These are phyloP conservation scores for Cadophora gregata DNA, from an alignment of 2,329 filamentous ascomycete genomes.

Conservation along the genomic window DNA sequence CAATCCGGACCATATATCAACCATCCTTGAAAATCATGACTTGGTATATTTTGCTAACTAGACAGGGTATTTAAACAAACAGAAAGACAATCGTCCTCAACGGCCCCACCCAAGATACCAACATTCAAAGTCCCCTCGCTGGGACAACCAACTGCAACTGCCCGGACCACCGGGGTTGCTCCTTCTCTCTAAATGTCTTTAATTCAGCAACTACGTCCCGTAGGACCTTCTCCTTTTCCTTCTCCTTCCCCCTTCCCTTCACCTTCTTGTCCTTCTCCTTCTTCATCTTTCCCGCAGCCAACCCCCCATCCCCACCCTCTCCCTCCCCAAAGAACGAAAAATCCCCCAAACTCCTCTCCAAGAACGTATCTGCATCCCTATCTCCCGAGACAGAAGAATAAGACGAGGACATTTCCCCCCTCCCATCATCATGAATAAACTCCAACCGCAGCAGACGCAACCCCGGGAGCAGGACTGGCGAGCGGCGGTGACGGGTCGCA, in stretches of 20 bases:
- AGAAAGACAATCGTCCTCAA: not conserved
- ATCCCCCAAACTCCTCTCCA: conserved; percentile 27
- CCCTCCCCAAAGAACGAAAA: conserved; percentile 41
- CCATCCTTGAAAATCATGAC: not conserved
- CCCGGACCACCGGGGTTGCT: conserved; percentile 30
- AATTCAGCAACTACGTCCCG: conserved; percentile 34
- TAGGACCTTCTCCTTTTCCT: conserved; percentile 2
- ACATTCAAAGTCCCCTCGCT: not conserved
- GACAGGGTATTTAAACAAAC: conserved; percentile 3
- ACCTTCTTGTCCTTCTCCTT: not conserved
- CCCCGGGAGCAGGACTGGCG: conserved; percentile 54
- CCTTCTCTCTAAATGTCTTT: conserved; percentile 27
- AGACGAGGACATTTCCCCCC: not conserved
- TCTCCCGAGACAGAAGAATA: conserved; percentile 36
- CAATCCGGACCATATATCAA: not conserved
- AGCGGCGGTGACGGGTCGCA: conserved; percentile 41
- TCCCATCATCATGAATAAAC: conserved; percentile 43
- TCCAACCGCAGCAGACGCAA: conserved; percentile 61
- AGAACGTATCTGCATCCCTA: conserved; percentile 38
- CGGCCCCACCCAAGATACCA: not conserved
- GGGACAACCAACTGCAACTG: conserved; percentile 64
- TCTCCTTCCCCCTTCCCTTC: not conserved
- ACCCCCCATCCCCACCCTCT: not conserved
- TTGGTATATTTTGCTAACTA: not conserved
- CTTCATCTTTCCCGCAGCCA: not conserved